phyloP scores from a whole-genome alignment of 2,329 filamentous ascomycete genomes.

The Emmonsia crescens region DNA sequence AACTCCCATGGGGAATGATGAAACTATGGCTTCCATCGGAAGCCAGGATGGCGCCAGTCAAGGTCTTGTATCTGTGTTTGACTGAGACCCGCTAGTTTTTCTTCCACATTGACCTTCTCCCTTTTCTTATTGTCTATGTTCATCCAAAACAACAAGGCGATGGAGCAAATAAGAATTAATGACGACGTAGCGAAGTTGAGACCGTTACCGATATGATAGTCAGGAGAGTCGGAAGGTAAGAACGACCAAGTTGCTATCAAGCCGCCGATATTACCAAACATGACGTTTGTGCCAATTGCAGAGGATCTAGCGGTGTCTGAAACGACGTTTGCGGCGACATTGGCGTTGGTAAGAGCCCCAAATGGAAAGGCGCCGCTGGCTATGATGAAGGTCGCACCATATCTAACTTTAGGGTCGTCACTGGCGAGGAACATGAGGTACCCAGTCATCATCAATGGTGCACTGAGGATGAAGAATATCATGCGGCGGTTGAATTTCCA shows the following conservation, averaged over 20 bases:
- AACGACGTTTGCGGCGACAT: conserved; percentile 9
- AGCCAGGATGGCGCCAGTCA: conserved; percentile 57
- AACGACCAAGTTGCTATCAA: conserved; percentile 12
- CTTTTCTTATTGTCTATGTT: conserved; percentile 50
- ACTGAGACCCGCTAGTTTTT: conserved; percentile 44
- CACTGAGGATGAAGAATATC: conserved; percentile 6
- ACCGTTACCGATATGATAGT: conserved; percentile 62
- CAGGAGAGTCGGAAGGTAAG: conserved; percentile 41
- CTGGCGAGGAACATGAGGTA: conserved; percentile 11
- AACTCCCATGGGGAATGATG: not conserved
- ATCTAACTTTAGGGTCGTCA: conserved; percentile 5
- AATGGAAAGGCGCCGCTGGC: conserved; percentile 9
- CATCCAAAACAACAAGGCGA: conserved; percentile 49
- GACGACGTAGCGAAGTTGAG: conserved; percentile 55
- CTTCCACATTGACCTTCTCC: conserved; percentile 44
- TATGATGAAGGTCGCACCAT: conserved; percentile 9
- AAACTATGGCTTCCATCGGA: conserved; percentile 46
- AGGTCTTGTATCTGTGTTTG: conserved; percentile 47
- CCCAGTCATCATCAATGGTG: conserved; percentile 6
- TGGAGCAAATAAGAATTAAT: conserved; percentile 43
- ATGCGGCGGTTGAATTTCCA: conserved; percentile 8
- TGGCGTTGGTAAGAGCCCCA: conserved; percentile 7
- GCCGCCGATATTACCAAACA: conserved; percentile 10
- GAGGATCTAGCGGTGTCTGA: conserved; percentile 10
- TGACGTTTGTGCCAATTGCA: conserved; percentile 10